Percentiles rank a stretch among this genome's conserved stretches.
Conservation (phyloP, 176 grass and related monocot species). For the Zoysia pacifica region DNA sequence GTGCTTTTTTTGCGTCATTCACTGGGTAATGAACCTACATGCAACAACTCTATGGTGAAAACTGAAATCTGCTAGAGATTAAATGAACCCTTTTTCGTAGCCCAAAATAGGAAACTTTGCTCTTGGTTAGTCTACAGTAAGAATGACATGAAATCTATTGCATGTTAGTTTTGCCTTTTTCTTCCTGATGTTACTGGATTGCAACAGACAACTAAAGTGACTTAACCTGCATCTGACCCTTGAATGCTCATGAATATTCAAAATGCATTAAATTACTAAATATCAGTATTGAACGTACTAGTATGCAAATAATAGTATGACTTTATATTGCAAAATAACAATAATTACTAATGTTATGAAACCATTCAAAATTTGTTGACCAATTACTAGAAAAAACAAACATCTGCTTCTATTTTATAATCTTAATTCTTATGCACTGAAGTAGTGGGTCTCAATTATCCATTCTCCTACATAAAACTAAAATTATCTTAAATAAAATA, state of each 20-base stretch:
- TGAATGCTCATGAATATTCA: neutral
- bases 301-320: neutral
- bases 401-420: neutral
- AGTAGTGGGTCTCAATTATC: neutral
- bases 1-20: neutral
- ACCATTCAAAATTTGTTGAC: neutral
- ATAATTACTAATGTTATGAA: neutral
- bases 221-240: neutral
- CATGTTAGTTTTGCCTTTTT: neutral
- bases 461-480: too few relatives aligned
- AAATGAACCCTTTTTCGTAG: neutral
- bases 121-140: conserved; percentile 1
- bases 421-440: neutral
- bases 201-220: neutral
- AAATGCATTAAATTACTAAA: conserved; percentile 5
- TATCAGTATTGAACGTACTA: neutral
- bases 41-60: neutral
- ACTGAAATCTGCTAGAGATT: neutral
- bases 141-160: neutral
- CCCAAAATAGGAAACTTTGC: neutral
- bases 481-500: neutral
- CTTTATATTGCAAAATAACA: neutral
- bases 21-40: neutral
- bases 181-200: neutral
- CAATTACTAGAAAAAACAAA: neutral